Percentiles rank a stretch among this genome's conserved stretches.
Conservation (phyloP, 2,329 filamentous ascomycete genomes). For the Cercospora citrullina region DNA sequence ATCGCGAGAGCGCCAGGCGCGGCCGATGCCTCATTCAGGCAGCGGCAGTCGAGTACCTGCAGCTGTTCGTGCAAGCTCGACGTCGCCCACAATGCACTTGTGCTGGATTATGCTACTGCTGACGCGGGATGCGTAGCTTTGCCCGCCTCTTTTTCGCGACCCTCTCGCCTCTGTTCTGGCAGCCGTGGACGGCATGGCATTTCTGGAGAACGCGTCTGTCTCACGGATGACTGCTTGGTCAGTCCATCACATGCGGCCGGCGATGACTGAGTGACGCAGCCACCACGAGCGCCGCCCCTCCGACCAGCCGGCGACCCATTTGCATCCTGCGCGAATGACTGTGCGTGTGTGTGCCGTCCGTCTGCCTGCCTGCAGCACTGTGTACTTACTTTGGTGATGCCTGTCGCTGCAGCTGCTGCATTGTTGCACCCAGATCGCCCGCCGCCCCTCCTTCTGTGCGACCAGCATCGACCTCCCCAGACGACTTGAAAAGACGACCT, state of each 20-base stretch:
- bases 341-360: not conserved
- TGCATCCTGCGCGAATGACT: not conserved
- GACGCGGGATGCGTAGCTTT: slow-evolving; percentile 15
- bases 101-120: not conserved
- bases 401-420: not conserved
- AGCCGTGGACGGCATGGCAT: not conserved
- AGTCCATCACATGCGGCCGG: slow-evolving; percentile 6
- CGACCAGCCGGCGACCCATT: not conserved
- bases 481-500: not conserved
- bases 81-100: not conserved
- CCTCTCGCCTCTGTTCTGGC: not conserved
- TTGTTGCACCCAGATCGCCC: not conserved
- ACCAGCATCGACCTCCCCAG: not conserved
- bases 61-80: slow-evolving; percentile 9
- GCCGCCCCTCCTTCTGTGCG: not conserved
- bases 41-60: slow-evolving; percentile 10
- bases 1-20: slow-evolving; percentile 1
- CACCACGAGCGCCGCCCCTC: slow-evolving; percentile 10
- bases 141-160: not conserved
- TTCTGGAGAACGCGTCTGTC: not conserved
- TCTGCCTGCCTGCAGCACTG: not conserved
- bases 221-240: slow-evolving; percentile 14
- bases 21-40: slow-evolving; percentile 7
- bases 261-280: slow-evolving; percentile 17
- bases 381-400: not conserved